Evolutionary conservation across 805 yeast genomes (phyloP).

Genomic region (Candida michaelii): DNA sequence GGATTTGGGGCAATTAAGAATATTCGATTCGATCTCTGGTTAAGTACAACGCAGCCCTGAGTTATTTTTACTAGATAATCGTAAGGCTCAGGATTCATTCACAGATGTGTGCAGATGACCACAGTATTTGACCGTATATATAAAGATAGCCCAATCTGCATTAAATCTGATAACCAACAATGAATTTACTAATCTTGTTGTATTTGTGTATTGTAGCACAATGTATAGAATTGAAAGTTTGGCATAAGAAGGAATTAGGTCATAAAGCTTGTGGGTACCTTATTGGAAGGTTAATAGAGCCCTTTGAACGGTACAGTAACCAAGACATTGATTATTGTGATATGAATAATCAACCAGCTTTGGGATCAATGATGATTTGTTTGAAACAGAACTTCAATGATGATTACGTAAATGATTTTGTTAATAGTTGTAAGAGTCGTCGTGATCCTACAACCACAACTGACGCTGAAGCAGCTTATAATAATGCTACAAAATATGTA

Average conservation of each 20-base stretch:
- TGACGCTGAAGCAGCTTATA: conserved; percentile 31
- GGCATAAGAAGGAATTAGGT: conserved; percentile 4
- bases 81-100: not conserved
- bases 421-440: conserved; percentile 20
- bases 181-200: not conserved
- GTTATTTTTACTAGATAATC: not conserved
- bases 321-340: conserved; percentile 22
- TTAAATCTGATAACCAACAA: not conserved
- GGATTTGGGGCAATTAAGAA: too few relatives aligned
- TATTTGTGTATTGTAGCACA: not conserved
- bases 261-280: conserved; percentile 8
- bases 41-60: not conserved
- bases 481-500: conserved; percentile 42
- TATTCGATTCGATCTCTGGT: not conserved
- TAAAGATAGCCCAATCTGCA: not conserved
- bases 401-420: conserved; percentile 19
- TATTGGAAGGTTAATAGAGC: conserved; percentile 5
- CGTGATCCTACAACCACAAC: too few relatives aligned
- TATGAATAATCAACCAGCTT: conserved; percentile 33
- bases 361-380: conserved; percentile 40
- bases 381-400: conserved; percentile 11
- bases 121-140: not conserved
- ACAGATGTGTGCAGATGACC: not conserved
- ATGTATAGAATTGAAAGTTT: conserved; percentile 1
- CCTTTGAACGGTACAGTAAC: conserved; percentile 3